Evolutionary conservation across 345 rosid species (phyloP).

Genomic region (Arabis hirsuta): DNA sequence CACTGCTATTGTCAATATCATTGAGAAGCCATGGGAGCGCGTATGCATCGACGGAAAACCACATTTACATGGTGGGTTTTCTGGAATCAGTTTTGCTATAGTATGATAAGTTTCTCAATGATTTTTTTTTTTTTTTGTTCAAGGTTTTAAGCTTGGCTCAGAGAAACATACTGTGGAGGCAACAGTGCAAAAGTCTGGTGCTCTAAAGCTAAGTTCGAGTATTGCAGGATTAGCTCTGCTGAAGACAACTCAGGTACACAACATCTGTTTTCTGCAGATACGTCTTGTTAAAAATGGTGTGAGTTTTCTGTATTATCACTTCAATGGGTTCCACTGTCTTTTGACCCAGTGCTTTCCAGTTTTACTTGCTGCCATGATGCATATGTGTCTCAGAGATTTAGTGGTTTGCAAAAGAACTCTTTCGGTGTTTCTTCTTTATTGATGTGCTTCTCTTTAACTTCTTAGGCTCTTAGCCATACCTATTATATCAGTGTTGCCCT

Average conservation of each 20-base stretch:
- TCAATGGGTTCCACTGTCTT: neutral
- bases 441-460: neutral
- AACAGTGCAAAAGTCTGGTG: slow-evolving; percentile 66
- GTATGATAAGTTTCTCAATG: slow-evolving; percentile 8
- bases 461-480: neutral
- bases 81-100: neutral
- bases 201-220: slow-evolving; percentile 66
- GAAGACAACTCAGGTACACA: slow-evolving; percentile 84
- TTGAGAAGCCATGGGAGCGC: slow-evolving; percentile 98
- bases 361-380: slow-evolving; percentile 3
- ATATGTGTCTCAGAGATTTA: neutral
- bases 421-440: slow-evolving; percentile 20
- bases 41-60: slow-evolving; percentile 63
- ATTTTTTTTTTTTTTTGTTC: slow-evolving; percentile 21
- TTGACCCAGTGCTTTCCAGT: neutral
- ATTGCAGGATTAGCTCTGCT: slow-evolving; percentile 75
- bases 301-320: neutral
- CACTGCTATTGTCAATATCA: slow-evolving; percentile 68
- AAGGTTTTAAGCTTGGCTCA: slow-evolving; percentile 96
- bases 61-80: slow-evolving; percentile 72
- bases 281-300: too few species aligned
- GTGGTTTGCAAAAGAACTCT: neutral
- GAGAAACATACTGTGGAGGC: slow-evolving; percentile 87
- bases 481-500: neutral
- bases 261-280: neutral